A percentile compares a stretch with the other conserved stretches of the same genome.
Evolutionary conservation across 192 early-diverging fungal genomes (phyloP).

Genomic region (Backusella sp.): DNA sequence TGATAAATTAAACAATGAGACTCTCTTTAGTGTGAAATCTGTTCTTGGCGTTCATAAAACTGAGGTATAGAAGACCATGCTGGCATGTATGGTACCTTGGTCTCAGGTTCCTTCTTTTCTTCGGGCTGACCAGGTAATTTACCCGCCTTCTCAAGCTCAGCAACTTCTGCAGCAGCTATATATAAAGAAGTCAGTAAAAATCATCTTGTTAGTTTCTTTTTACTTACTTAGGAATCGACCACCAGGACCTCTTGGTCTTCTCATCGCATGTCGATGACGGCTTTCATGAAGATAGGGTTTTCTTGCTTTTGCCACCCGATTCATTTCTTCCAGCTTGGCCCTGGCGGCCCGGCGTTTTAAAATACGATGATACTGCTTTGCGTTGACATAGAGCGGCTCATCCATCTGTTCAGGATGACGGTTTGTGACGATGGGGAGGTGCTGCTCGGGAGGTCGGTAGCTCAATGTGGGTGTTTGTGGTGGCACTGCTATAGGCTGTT

Average conservation of each 20-base stretch:
- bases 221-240: constrained; percentile 83
- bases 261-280: constrained; percentile 96
- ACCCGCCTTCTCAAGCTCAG: constrained; percentile 49
- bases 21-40: neutral
- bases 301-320: constrained; percentile 67
- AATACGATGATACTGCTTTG: constrained; percentile 98
- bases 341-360: constrained; percentile 90
- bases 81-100: neutral
- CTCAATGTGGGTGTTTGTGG: neutral
- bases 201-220: no score
- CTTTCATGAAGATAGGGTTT: constrained; percentile 98
- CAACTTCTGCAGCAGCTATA: constrained; percentile 68
- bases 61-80: neutral
- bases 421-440: neutral
- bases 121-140: constrained; percentile 12
- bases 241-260: constrained; percentile 93
- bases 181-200: no score
- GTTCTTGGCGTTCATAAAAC: neutral
- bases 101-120: neutral
- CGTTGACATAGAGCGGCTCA: constrained; percentile 95
- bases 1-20: neutral
- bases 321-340: constrained; percentile 76
- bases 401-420: constrained; percentile 19
- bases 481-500: neutral
- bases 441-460: neutral